Evolutionary conservation across 78 protist species (phyloP), one percentile per base, ranked within the genome.

Genomic region (Dictyostelium purpureum): DNA sequence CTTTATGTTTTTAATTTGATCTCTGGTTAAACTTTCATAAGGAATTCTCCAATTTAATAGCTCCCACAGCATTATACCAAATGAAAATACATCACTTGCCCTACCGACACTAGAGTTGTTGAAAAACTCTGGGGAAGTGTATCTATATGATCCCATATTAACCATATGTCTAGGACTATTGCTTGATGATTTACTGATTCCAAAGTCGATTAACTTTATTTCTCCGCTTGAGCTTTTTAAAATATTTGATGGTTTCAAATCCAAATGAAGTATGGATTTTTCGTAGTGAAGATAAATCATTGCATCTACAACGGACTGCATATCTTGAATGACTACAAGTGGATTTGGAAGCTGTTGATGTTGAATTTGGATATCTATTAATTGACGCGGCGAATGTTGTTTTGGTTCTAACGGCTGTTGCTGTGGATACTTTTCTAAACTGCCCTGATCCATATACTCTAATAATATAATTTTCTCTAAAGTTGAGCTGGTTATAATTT

Each of bases 201-300:
- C 95, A 67, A 90, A 90, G 52, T 90, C 95, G 35, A 63, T 67
- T 31, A 90, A 9, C 35, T 90, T 90, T 4, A 90, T 57, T 43
- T 90, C 56, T 18, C 88, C 88, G 16, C 67, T 77, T 47, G 81
- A 47, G 33, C 70, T 79, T 49, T 78, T 79, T 77, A 90, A 79
- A 31, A 90, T 67, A 35, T 90, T 90, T 59, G 88, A 80, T 2
- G 81, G 69, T 66, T 90, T 90, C 26, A 90, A 33, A 45, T 90
- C 95, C 16, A 87, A 67, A 54, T 90, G 95, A 38, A 77, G 47
- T 12, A 90, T 42, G 28, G 40, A 35, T 4, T 5, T 4, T 35
- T 67, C 54, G 24, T 24, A 21, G 66, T 90, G 95, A 9, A 90
- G 51, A 42, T 79, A 74, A 19, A 67, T 67, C 52, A 67, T 67